Conservation (phyloP, 2,329 filamentous ascomycete genomes). For the Grosmannia penicillata region DNA sequence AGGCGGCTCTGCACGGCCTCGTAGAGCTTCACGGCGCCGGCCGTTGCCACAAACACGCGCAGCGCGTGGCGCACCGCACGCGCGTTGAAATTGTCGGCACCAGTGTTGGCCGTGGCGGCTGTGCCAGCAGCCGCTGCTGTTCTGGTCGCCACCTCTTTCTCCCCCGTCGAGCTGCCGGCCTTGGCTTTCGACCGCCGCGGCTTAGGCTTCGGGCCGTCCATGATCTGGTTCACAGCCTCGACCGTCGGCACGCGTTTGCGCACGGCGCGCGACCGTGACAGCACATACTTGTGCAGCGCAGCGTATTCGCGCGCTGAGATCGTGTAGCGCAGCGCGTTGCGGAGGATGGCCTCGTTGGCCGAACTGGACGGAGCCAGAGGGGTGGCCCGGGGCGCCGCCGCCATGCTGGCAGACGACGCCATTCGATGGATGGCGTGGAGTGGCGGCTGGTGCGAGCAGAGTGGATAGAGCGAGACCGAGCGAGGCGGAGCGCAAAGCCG, state of each 20-base stretch:
- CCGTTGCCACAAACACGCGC: slow-evolving; percentile 53
- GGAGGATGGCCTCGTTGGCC: slow-evolving; percentile 53
- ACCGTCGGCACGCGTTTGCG: slow-evolving; percentile 40
- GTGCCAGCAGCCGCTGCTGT: not conserved
- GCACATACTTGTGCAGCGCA: slow-evolving; percentile 65
- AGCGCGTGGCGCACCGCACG: slow-evolving; percentile 56
- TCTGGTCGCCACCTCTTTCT: not conserved
- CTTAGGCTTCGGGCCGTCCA: slow-evolving; percentile 20
- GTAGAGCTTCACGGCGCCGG: slow-evolving; percentile 48
- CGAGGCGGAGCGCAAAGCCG: too few species aligned
- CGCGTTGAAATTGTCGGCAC: slow-evolving; percentile 52
- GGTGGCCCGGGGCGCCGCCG: not conserved
- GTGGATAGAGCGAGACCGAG: too few species aligned
- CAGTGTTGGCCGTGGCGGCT: slow-evolving; percentile 13
- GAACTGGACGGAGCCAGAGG: slow-evolving; percentile 8
- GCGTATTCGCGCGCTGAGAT: slow-evolving; percentile 78
- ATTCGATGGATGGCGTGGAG: too few species aligned
- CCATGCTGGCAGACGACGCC: not conserved
- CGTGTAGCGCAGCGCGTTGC: slow-evolving; percentile 76
- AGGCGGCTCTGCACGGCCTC: slow-evolving; percentile 35
- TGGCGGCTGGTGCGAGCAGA: too few species aligned
- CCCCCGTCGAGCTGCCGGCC: not conserved
- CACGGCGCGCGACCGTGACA: slow-evolving; percentile 52
- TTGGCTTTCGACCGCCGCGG: slow-evolving; percentile 1
- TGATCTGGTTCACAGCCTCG: slow-evolving; percentile 40